These are phyloP conservation scores for Trametes pubescens DNA, from an alignment of 1,284 basidiomycete species.

Conservation along the genomic window DNA sequence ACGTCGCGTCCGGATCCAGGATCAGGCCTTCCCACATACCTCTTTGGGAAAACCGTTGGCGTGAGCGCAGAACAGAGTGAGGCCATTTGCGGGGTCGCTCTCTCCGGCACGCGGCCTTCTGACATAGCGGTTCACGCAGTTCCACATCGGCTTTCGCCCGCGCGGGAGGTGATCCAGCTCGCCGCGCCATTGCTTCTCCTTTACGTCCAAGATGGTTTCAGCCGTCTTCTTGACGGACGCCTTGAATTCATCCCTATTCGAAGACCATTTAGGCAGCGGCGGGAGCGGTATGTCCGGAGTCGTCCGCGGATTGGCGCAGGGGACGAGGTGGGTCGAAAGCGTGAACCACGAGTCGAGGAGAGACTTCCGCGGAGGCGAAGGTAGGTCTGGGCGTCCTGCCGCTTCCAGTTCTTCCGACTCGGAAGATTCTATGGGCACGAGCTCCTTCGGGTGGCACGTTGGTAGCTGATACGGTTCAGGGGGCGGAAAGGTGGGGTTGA, in stretches of 20 bases:
- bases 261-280: constrained; percentile 34
- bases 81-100: constrained; percentile 39
- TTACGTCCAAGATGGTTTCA: constrained; percentile 32
- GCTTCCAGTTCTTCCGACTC: background rate
- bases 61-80: constrained; percentile 46
- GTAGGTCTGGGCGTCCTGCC: constrained; percentile 30
- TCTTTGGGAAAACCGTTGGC: constrained; percentile 48
- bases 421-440: constrained; percentile 12
- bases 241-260: constrained; percentile 44
- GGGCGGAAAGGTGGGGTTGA: constrained; percentile 24
- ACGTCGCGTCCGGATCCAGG: constrained; percentile 47
- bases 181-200: constrained; percentile 38
- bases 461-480: constrained; percentile 24
- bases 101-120: constrained; percentile 33
- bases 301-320: constrained; percentile 72
- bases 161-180: constrained; percentile 30
- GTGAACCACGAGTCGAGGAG: constrained; percentile 45
- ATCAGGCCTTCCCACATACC: constrained; percentile 29
- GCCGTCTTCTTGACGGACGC: constrained; percentile 35
- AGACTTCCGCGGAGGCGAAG: constrained; percentile 36
- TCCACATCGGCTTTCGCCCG: constrained; percentile 41
- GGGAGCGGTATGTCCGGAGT: constrained; percentile 56
- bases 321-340: constrained; percentile 75
- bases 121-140: constrained; percentile 44
- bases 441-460: constrained; percentile 20